phyloP scores from a whole-genome alignment of 106 monocot genomes.

The Acanthochlamys bracteata region DNA sequence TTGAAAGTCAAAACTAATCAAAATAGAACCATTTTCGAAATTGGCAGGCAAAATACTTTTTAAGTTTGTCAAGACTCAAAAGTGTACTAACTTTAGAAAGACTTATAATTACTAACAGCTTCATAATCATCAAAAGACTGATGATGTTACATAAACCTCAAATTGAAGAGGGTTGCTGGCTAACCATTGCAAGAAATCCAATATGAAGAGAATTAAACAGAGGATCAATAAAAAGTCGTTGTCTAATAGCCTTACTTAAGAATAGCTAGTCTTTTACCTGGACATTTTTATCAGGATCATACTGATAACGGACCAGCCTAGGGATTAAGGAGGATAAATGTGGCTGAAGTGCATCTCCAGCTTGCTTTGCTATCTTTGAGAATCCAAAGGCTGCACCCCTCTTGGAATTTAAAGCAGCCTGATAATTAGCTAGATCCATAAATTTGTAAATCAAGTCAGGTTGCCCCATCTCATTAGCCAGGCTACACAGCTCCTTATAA shows the following conservation, averaged over 20 bases:
- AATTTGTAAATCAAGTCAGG: conserved; percentile 96
- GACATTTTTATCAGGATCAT: conserved; percentile 98
- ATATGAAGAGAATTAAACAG: not conserved
- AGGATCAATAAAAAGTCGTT: no score
- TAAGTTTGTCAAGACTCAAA: no score
- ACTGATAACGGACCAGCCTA: conserved; percentile 86
- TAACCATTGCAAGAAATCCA: no score
- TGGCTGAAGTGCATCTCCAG: conserved; percentile 88
- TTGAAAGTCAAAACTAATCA: no score
- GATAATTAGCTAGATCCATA: conserved; percentile 99
- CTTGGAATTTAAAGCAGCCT: conserved; percentile 89
- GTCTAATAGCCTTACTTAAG: no score
- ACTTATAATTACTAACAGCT: no score
- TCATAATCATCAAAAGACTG: no score
- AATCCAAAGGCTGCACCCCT: conserved; percentile 98
- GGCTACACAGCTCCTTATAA: conserved; percentile 90
- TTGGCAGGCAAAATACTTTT: no score
- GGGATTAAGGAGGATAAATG: conserved; percentile 70
- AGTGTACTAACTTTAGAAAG: no score
- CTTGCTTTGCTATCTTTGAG: conserved; percentile 97
- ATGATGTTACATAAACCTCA: no score
- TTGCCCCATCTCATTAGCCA: conserved; percentile 99
- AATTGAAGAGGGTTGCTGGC: no score
- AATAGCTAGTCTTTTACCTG: conserved; percentile 46
- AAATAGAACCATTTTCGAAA: no score